Conservation (phyloP, 208 protist species). For the Acanthamoeba lenticulata region DNA sequence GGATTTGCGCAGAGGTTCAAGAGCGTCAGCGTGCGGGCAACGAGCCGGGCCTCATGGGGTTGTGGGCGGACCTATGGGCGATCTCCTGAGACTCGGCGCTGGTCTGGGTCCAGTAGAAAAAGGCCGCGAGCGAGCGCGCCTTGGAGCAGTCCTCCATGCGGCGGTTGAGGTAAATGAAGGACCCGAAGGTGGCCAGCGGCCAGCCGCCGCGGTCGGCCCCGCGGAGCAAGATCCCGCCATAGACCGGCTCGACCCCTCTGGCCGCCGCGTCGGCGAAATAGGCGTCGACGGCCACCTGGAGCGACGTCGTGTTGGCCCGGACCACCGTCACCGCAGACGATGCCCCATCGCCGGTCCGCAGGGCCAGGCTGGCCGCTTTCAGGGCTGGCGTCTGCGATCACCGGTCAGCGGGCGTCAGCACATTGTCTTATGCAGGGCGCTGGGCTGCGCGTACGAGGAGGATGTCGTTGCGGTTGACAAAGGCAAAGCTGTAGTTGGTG, state of each 20-base stretch:
- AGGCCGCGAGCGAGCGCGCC: not conserved
- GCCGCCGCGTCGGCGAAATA: not conserved
- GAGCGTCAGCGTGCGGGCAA: no score
- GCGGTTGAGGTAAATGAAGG: not conserved
- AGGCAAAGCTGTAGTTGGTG: not conserved
- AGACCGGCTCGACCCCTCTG: no score
- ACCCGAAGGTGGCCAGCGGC: not conserved
- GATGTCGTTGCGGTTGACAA: not conserved
- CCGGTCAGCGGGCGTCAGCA: no score
- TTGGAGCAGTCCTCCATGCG: not conserved
- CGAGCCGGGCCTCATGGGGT: no score
- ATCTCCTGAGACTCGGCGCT: not conserved
- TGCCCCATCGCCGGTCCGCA: not conserved
- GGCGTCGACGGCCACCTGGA: not conserved
- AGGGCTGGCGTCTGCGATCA: not conserved
- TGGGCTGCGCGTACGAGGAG: not conserved
- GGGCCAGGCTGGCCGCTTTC: not conserved
- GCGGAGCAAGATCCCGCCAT: not conserved
- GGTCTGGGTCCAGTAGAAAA: not conserved
- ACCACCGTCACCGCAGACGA: no score
- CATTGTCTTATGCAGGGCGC: no score
- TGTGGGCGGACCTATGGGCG: not conserved
- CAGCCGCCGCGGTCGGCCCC: not conserved
- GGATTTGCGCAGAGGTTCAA: not conserved
- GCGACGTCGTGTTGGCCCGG: not conserved